Conservation (phyloP, 2,329 filamentous ascomycete species). For the Nemania sp. region DNA sequence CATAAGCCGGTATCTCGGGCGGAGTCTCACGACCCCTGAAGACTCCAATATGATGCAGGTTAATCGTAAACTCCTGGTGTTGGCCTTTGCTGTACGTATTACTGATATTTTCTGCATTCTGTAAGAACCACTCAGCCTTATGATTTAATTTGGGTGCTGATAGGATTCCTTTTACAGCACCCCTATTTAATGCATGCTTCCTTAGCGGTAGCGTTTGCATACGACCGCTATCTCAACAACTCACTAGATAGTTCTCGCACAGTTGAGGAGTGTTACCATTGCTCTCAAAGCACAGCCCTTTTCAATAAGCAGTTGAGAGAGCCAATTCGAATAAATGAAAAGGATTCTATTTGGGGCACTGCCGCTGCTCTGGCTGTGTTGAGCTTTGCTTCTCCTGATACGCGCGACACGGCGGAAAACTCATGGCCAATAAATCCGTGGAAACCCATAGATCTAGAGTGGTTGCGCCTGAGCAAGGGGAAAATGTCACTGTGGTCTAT, state of each 20-base stretch:
- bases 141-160: neutral
- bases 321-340: slow-evolving; percentile 53
- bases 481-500: slow-evolving; percentile 55
- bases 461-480: slow-evolving; percentile 51
- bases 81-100: slow-evolving; percentile 55
- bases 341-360: slow-evolving; percentile 61
- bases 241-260: slow-evolving; percentile 43
- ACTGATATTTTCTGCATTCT: neutral
- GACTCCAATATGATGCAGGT: slow-evolving; percentile 54
- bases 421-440: slow-evolving; percentile 53
- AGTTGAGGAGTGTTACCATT: slow-evolving; percentile 59
- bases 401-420: slow-evolving; percentile 44
- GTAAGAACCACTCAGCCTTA: neutral
- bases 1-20: slow-evolving; percentile 55
- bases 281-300: slow-evolving; percentile 56
- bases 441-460: slow-evolving; percentile 49
- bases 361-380: slow-evolving; percentile 58
- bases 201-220: slow-evolving; percentile 57
- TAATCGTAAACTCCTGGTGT: slow-evolving; percentile 54
- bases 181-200: slow-evolving; percentile 62
- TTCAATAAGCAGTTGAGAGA: slow-evolving; percentile 54
- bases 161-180: slow-evolving; percentile 45
- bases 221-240: slow-evolving; percentile 53
- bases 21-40: slow-evolving; percentile 54
- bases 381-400: slow-evolving; percentile 56